Percentiles rank a stretch among this genome's conserved stretches.
Evolutionary conservation across 495 filamentous ascomycete species (phyloP).

Genomic region (Hypoxylon lenormandii): DNA sequence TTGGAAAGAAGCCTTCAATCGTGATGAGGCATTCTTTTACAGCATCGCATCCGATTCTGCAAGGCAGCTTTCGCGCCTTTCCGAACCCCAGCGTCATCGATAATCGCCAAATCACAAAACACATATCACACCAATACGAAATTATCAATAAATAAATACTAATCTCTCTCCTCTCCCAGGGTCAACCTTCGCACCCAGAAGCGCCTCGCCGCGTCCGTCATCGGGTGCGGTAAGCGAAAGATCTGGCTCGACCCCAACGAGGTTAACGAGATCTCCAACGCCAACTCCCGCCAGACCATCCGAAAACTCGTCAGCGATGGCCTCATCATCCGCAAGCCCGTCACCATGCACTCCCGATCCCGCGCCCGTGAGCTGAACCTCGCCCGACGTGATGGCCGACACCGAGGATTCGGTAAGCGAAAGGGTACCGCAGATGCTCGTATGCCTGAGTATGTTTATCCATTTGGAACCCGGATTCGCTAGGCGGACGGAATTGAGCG

Average conservation of each 20-base stretch:
- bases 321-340: conserved; percentile 99
- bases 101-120: conserved; percentile 4
- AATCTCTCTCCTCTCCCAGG: conserved; percentile 68
- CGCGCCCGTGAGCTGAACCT: conserved; percentile 91
- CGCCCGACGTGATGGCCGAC: conserved; percentile 90
- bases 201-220: conserved; percentile 97
- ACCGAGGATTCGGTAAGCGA: conserved; percentile 99
- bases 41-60: conserved; percentile 17
- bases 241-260: conserved; percentile 99
- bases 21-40: conserved; percentile 5
- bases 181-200: conserved; percentile 99
- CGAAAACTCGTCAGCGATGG: conserved; percentile 99
- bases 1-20: background rate
- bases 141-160: conserved; percentile 34
- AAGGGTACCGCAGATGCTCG: conserved; percentile 99
- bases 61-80: background rate
- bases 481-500: background rate
- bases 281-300: conserved; percentile 99
- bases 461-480: background rate
- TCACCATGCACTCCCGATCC: conserved; percentile 98
- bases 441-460: conserved; percentile 88
- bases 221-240: conserved; percentile 98
- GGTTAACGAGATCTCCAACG: conserved; percentile 98
- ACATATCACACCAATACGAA: background rate
- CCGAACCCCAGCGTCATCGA: conserved; percentile 15